These are phyloP conservation scores for Parmelia sp. DNA, from an alignment of 495 filamentous ascomycete species.

Conservation along the genomic window DNA sequence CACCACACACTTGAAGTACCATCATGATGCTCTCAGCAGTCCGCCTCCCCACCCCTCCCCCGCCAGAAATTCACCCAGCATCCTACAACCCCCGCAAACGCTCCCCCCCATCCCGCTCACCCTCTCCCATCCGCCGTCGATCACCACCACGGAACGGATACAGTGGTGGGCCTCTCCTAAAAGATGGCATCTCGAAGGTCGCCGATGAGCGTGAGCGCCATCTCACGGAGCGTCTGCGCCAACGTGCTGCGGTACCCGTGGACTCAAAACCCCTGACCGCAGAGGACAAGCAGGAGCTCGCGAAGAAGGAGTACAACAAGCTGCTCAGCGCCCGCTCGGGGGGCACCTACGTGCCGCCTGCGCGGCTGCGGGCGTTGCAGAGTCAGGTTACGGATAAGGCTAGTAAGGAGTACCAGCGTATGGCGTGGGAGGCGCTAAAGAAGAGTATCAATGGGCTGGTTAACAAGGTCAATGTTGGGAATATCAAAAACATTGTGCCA, in stretches of 20 bases:
- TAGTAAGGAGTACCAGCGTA: constrained; percentile 95
- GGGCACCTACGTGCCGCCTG: constrained; percentile 92
- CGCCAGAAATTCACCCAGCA: constrained; percentile 44
- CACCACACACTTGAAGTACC: neutral
- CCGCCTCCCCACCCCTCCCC: constrained; percentile 60
- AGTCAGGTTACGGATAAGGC: constrained; percentile 93
- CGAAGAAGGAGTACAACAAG: constrained; percentile 88
- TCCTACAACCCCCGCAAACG: constrained; percentile 52
- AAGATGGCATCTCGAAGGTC: constrained; percentile 50
- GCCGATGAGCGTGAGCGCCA: constrained; percentile 56
- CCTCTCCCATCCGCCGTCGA: constrained; percentile 55
- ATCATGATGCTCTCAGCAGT: constrained; percentile 57
- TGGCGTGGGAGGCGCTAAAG: constrained; percentile 98
- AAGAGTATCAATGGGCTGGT: constrained; percentile 98
- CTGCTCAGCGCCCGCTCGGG: constrained; percentile 85
- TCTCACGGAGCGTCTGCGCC: constrained; percentile 52
- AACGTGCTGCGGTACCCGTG: constrained; percentile 47
- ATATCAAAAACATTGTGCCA: constrained; percentile 95
- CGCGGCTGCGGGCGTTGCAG: constrained; percentile 82
- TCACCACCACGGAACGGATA: constrained; percentile 46
- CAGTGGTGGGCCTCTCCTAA: constrained; percentile 35
- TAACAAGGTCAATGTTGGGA: constrained; percentile 96
- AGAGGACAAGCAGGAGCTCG: constrained; percentile 73
- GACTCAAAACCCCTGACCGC: constrained; percentile 60
- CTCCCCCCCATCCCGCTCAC: constrained; percentile 56